Percentiles rank a stretch among this genome's conserved stretches.
Conservation (phyloP, 805 yeast species). For the Cyberlindnera mississippiensis region DNA sequence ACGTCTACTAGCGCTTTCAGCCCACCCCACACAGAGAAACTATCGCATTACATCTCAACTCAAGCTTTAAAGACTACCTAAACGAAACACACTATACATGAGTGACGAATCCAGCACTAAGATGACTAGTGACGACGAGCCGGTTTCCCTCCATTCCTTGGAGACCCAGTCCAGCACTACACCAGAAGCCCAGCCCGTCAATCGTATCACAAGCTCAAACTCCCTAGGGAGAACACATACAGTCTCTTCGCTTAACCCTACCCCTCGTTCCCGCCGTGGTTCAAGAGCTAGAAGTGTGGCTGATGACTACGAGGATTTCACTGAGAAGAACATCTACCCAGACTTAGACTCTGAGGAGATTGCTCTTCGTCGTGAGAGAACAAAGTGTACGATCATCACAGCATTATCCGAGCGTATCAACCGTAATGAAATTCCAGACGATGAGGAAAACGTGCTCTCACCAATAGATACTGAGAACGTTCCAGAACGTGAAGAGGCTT, state of each 20-base stretch:
- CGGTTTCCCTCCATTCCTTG: conserved; percentile 1
- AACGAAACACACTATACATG: neutral
- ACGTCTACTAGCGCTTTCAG: too few relatives aligned
- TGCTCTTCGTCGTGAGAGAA: conserved; percentile 38
- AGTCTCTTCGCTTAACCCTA: conserved; percentile 14
- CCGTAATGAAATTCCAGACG: conserved; percentile 7
- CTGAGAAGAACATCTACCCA: conserved; percentile 35
- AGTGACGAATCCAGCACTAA: neutral
- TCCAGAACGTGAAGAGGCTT: conserved; percentile 24
- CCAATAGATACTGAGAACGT: conserved; percentile 1
- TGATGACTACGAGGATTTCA: conserved; percentile 14
- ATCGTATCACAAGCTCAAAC: neutral
- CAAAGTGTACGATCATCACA: conserved; percentile 42
- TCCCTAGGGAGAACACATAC: conserved; percentile 3
- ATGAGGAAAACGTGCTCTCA: conserved; percentile 6
- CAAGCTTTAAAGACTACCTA: neutral
- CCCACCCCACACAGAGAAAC: too few relatives aligned
- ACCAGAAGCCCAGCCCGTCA: neutral
- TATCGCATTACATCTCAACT: too few relatives aligned
- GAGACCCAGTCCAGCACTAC: neutral
- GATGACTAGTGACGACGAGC: neutral
- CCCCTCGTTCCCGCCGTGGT: conserved; percentile 9
- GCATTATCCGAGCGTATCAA: conserved; percentile 26
- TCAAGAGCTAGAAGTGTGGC: conserved; percentile 1
- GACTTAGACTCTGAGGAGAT: conserved; percentile 35